A percentile compares a stretch with the other conserved stretches of the same genome.
Evolutionary conservation across 805 yeast species (phyloP).

Genomic region (Starmerella sp.): DNA sequence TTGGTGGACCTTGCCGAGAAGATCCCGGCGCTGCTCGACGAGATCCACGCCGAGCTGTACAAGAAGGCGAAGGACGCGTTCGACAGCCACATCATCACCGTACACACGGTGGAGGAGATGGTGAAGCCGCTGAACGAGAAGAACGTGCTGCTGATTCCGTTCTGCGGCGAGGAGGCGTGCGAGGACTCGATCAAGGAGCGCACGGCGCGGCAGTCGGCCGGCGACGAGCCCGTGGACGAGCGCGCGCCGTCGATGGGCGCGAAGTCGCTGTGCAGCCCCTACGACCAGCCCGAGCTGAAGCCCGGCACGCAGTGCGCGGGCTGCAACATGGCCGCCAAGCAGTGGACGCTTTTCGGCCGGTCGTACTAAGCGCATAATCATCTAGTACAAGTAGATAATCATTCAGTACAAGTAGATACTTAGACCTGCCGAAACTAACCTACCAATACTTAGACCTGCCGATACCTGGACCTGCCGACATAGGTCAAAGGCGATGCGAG

Average conservation of each 20-base stretch:
- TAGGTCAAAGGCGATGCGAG: too few species aligned
- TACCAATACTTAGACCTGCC: too few species aligned
- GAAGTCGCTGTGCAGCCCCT: constrained; percentile 92
- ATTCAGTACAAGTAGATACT: too few species aligned
- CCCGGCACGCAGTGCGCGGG: constrained; percentile 75
- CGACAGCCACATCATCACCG: constrained; percentile 72
- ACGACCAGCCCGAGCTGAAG: constrained; percentile 75
- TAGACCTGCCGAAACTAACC: too few species aligned
- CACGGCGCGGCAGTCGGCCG: constrained; percentile 65
- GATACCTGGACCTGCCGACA: too few species aligned
- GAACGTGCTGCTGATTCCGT: constrained; percentile 86
- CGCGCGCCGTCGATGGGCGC: constrained; percentile 99
- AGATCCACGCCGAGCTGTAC: constrained; percentile 66
- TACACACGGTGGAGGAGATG: constrained; percentile 80
- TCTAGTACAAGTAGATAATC: constrained; percentile 1
- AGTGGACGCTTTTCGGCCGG: constrained; percentile 94
- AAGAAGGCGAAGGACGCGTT: constrained; percentile 68
- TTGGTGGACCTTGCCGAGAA: constrained; percentile 53
- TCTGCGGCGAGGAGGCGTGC: constrained; percentile 93
- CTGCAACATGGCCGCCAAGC: constrained; percentile 65
- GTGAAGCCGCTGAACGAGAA: constrained; percentile 85
- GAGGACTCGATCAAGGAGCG: constrained; percentile 95
- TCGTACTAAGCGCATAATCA: constrained; percentile 46
- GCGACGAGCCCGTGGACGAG: constrained; percentile 77
- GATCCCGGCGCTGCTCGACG: constrained; percentile 68